phyloP scores from a whole-genome alignment of 179 eudicot species.

The Heliamphora pulchella region DNA sequence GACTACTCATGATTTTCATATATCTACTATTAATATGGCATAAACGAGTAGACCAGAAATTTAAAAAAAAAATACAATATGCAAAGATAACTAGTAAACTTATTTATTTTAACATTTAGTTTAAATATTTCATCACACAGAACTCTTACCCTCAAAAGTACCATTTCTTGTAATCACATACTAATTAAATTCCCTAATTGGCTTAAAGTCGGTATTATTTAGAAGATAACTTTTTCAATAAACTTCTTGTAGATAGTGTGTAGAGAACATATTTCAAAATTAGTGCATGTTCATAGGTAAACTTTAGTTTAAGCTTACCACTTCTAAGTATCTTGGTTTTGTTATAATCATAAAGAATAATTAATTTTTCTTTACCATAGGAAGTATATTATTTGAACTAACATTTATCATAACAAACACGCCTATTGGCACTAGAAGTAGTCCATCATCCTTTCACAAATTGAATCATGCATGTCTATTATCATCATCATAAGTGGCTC shows the following conservation, averaged over 20 bases:
- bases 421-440: background rate
- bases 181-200: background rate
- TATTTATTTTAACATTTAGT: background rate
- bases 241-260: background rate
- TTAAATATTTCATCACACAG: background rate
- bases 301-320: slow-evolving; percentile 4
- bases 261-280: background rate
- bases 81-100: background rate
- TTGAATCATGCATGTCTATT: background rate
- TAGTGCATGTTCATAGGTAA: background rate
- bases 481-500: background rate
- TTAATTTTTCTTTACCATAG: background rate
- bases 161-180: background rate
- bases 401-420: background rate
- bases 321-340: background rate
- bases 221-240: background rate
- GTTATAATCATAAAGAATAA: background rate
- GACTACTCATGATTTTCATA: no score
- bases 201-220: background rate
- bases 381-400: background rate
- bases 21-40: background rate
- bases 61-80: background rate
- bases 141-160: background rate
- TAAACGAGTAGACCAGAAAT: background rate
- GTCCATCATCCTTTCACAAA: background rate